A percentile compares a stretch with the other conserved stretches of the same genome.
Evolutionary conservation across 2,329 filamentous ascomycete genomes (phyloP).

Genomic region (Penicillium crustosum): DNA sequence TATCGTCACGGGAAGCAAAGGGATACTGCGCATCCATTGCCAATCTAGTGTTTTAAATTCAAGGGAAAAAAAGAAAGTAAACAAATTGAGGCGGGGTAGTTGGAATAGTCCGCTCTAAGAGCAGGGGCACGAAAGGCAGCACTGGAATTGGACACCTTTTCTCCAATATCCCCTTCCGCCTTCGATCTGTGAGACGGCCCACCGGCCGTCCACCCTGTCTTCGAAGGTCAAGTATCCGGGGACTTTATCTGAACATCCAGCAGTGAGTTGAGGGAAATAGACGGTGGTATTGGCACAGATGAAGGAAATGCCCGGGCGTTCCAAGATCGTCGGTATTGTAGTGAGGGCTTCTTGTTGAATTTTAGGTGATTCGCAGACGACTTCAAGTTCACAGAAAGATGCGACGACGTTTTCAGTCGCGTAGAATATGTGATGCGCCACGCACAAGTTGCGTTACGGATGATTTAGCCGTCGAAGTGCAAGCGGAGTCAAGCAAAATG

Average conservation of each 20-base stretch:
- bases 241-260: slow-evolving; percentile 10
- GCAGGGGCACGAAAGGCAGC: neutral
- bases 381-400: neutral
- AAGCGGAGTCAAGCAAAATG: neutral
- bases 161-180: slow-evolving; percentile 15
- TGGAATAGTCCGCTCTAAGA: neutral
- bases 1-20: slow-evolving; percentile 64
- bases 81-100: neutral
- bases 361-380: too few relatives aligned
- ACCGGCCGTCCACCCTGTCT: slow-evolving; percentile 26
- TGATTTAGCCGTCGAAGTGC: neutral
- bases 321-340: neutral
- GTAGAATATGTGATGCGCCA: neutral
- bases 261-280: slow-evolving; percentile 4
- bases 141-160: neutral
- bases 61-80: neutral
- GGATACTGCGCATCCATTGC: slow-evolving; percentile 64
- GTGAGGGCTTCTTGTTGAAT: neutral
- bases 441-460: neutral
- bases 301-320: neutral
- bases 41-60: neutral
- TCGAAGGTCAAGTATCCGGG: slow-evolving; percentile 7
- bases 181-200: slow-evolving; percentile 26
- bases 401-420: neutral
- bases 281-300: neutral